phyloP scores from a whole-genome alignment of 805 yeast genomes.

The Lipomyces starkeyi region DNA sequence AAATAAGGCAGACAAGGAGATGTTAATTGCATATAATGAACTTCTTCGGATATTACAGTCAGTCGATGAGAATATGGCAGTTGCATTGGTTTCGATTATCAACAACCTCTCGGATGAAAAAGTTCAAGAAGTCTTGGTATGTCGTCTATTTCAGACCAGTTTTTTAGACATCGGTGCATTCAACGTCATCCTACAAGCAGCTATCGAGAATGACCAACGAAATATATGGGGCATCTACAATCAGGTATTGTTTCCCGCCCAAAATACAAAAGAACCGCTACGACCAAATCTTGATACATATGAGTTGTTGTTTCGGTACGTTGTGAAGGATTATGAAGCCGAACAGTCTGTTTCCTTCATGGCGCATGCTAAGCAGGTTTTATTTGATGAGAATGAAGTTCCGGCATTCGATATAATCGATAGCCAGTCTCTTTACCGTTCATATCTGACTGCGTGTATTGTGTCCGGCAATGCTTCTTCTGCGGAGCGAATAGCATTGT shows the following conservation, averaged over 20 bases:
- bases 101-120: constrained; percentile 26
- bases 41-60: constrained; percentile 16
- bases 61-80: constrained; percentile 26
- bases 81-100: constrained; percentile 32
- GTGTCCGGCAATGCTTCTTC: constrained; percentile 11
- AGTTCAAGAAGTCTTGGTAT: constrained; percentile 25
- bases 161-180: constrained; percentile 29
- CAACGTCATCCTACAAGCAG: constrained; percentile 34
- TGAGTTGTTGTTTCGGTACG: constrained; percentile 32
- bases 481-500: constrained; percentile 9
- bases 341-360: constrained; percentile 21
- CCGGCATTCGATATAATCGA: constrained; percentile 26
- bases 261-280: not conserved
- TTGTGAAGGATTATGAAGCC: constrained; percentile 26
- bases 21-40: constrained; percentile 31
- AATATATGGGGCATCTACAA: constrained; percentile 29
- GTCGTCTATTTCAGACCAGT: constrained; percentile 14
- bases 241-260: not conserved
- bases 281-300: constrained; percentile 35
- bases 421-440: constrained; percentile 27
- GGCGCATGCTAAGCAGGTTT: constrained; percentile 14
- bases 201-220: constrained; percentile 25
- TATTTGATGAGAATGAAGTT: constrained; percentile 16
- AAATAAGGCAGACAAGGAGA: constrained; percentile 31
- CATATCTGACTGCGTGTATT: constrained; percentile 33